Evolutionary conservation across 2,329 filamentous ascomycete genomes (phyloP), one percentile per base, ranked within the genome.

Genomic region (Penicillium sp.): DNA sequence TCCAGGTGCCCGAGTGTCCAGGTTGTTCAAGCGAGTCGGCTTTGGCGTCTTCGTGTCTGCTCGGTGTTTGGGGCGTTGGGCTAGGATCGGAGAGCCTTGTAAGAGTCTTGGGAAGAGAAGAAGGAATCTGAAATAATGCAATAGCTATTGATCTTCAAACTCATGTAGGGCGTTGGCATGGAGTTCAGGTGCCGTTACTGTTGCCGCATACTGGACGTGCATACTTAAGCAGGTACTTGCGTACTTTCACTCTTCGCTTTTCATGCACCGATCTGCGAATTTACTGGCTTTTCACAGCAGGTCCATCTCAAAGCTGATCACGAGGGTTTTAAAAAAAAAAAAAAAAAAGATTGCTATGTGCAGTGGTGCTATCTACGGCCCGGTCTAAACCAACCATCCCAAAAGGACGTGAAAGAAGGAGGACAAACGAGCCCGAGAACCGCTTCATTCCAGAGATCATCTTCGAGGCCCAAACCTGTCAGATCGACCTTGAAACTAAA

Each of bases 401-500:
- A 41, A 8, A 24, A 7, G n/a, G 31, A 9, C 26, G 18, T 33
- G 9, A 2, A 26, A n/a, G 16, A 31, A 15, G 6, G 42, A 45
- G 39, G 21, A 12, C 10, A 23, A 48, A 24, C 18, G 16, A 42
- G 36, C 26, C n/a, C 6, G 23, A 21, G 21, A 8, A 16, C 21
- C 24, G 12, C 15, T 18, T 31, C 26, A 47, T 10, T 31, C 47
- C 38, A 10, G 28, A 13, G 26, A 12, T 31, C 43, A 36, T n/a
- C 50, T 49, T 48, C 33, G 42, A 52, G 21, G 49, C 45, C 55
- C 52, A 51, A 44, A 44, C 31, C 45, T 47, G 49, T 53, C 52
- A 50, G 43, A 49, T 45, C 13, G 9, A 23, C 28, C 18, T 24
- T 38, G 16, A 39, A 16, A 12, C 38, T 29, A 41, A 28, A 33